Base-by-base conservation (phyloP, 106 monocot species). In the Dioscorea zingiberensis region DNA sequence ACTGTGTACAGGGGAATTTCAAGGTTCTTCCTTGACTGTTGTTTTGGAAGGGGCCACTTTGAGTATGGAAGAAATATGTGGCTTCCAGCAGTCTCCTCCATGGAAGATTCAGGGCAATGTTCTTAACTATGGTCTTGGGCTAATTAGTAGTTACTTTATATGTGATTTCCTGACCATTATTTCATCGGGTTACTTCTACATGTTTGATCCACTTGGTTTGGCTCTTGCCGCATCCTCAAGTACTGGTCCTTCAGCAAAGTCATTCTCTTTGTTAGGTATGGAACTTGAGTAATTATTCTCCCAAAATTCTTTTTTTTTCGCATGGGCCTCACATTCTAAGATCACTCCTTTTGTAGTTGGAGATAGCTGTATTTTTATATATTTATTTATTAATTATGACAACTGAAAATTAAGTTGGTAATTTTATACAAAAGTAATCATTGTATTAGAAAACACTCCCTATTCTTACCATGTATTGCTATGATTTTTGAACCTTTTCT, bases 131-230 rank as follows among this genome's bases (percentile, higher is more conserved):
- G 97, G 97, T n/a, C 76, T 98, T 62, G 97, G 89, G 62, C 55
- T 98, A 38, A 63, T 98, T 71, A 80, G 92, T 65, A 73, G 97
- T 76, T 88, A 92, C 71, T 82, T 77, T 49, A 64, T 98, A 14
- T 86, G 86, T 58, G 89, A 93, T 86, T 60, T 93, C 49, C 60
- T 98, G 62, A 89, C 86, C 67, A 73, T 98, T 66, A 56, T 89
- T 72, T 93, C 97, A 48, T 64, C 73, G 68, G 92, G 88, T 21
- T 76, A 86, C 67, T 86, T 84, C 62, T 98, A 82, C 69, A 86
- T 98, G 67, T 98, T 98, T 59, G 97, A 98, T 68, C 97, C 92
- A 25, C 84, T 92, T 86, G 92, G 97, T 65, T 75, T 98, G 71
- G 88, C 81, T 69, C 71, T 91, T 75, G 54, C 75, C 76, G 58